Conservation (phyloP, 805 yeast genomes). For the Cyberlindnera mycetangii region DNA sequence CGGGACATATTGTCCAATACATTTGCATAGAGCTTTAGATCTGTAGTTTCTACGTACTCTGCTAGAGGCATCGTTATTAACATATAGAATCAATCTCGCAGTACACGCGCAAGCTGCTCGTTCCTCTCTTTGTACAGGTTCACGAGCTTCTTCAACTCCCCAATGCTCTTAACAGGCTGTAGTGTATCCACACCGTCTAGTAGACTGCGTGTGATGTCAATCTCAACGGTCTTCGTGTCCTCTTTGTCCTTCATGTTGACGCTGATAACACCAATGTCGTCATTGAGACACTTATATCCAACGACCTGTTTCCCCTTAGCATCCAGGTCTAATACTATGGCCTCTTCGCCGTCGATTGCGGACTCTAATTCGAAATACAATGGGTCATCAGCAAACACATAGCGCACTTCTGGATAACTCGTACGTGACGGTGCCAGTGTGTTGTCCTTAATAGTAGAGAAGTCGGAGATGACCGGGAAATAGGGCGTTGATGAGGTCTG, state of each 20-base stretch:
- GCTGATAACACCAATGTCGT: slow-evolving; percentile 20
- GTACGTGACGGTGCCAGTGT: slow-evolving; percentile 3
- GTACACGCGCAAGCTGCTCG: slow-evolving; percentile 18
- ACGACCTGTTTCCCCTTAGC: slow-evolving; percentile 16
- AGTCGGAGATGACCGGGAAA: slow-evolving; percentile 21
- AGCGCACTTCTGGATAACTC: slow-evolving; percentile 27
- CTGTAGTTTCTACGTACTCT: no score
- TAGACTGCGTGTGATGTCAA: slow-evolving; percentile 23
- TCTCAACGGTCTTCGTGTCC: slow-evolving; percentile 23
- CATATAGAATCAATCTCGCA: slow-evolving; percentile 1
- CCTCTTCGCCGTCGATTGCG: slow-evolving; percentile 19
- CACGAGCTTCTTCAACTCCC: slow-evolving; percentile 19
- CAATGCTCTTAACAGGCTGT: slow-evolving; percentile 14
- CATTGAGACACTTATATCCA: slow-evolving; percentile 15
- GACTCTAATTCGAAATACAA: slow-evolving; percentile 18
- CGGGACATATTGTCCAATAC: no score
- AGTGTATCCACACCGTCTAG: slow-evolving; percentile 6
- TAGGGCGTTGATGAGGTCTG: slow-evolving; percentile 24
- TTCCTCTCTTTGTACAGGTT: slow-evolving; percentile 22
- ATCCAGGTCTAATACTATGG: slow-evolving; percentile 25
- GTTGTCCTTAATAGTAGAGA: not conserved
- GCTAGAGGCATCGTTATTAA: no score
- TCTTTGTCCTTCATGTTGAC: slow-evolving; percentile 24
- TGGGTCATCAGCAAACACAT: slow-evolving; percentile 28
- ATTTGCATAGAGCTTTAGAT: no score